These are phyloP conservation scores for Leersia perrieri DNA, from an alignment of 176 grass and related monocot species.

Conservation along the genomic window DNA sequence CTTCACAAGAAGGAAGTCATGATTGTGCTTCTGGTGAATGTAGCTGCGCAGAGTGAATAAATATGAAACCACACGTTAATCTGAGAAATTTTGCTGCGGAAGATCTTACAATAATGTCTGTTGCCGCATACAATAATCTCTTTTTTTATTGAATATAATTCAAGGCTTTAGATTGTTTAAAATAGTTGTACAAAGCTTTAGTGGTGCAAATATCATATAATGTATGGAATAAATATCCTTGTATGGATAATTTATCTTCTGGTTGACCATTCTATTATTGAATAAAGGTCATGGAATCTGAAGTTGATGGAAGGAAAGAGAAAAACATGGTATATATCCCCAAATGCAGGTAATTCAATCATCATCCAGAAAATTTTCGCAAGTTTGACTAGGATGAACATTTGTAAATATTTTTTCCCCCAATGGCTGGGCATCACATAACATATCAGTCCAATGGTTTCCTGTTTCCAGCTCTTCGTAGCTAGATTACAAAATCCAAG, in stretches of 20 bases:
- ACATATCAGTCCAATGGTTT: conserved; percentile 1
- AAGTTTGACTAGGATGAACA: conserved; percentile 8
- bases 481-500: conserved; percentile 1
- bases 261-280: conserved; percentile 51
- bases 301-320: conserved; percentile 75
- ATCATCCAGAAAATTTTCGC: background rate
- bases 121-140: background rate
- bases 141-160: conserved; percentile 1
- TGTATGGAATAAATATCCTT: conserved; percentile 27
- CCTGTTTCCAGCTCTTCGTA: background rate
- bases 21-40: background rate
- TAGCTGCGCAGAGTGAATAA: background rate
- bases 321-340: conserved; percentile 95
- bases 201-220: conserved; percentile 12
- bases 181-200: background rate
- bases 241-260: conserved; percentile 10
- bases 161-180: background rate
- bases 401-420: background rate
- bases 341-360: conserved; percentile 81
- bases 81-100: background rate
- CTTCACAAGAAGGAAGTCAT: conserved; percentile 9
- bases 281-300: conserved; percentile 84
- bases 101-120: background rate
- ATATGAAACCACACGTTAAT: conserved; percentile 7
- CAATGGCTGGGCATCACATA: background rate